Conservation (phyloP, 2,329 filamentous ascomycete genomes). For the Pseudogymnoascus sp. region DNA sequence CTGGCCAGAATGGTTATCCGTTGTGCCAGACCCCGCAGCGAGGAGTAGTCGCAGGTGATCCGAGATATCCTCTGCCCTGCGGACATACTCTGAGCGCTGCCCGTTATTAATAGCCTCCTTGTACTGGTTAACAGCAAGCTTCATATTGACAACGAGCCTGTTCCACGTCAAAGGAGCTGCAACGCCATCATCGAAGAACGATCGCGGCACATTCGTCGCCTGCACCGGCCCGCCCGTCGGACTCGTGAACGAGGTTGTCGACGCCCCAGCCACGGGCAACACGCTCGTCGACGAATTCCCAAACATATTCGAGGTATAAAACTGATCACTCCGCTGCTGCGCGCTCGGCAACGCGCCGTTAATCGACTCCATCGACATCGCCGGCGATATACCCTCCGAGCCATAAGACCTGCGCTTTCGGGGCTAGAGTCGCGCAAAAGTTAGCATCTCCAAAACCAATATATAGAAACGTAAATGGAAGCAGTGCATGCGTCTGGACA, state of each 20-base stretch:
- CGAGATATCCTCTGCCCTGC: constrained; percentile 93
- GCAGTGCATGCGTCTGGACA: constrained; percentile 34
- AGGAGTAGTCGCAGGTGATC: constrained; percentile 89
- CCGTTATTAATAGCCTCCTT: constrained; percentile 79
- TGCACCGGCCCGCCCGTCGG: constrained; percentile 27
- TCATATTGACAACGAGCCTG: constrained; percentile 86
- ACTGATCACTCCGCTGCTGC: constrained; percentile 51
- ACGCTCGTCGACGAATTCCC: constrained; percentile 45
- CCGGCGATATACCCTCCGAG: constrained; percentile 69
- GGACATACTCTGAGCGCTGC: constrained; percentile 83
- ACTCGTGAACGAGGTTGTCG: constrained; percentile 52
- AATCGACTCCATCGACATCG: constrained; percentile 86
- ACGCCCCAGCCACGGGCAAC: constrained; percentile 25
- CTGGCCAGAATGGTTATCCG: constrained; percentile 96
- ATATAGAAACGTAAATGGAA: constrained; percentile 10
- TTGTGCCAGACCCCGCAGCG: constrained; percentile 93
- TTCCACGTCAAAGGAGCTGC: constrained; percentile 81
- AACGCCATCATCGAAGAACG: constrained; percentile 86
- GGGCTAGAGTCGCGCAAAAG: constrained; percentile 35
- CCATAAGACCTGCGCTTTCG: constrained; percentile 54
- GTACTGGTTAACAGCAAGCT: constrained; percentile 80
- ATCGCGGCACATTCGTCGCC: constrained; percentile 58
- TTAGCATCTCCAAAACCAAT: too few relatives aligned
- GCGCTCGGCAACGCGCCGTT: constrained; percentile 58
- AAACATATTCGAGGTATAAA: constrained; percentile 44